These are phyloP conservation scores for Brasilioporus rufonigricans DNA, from an alignment of 768 basidiomycete genomes.

Conservation along the genomic window DNA sequence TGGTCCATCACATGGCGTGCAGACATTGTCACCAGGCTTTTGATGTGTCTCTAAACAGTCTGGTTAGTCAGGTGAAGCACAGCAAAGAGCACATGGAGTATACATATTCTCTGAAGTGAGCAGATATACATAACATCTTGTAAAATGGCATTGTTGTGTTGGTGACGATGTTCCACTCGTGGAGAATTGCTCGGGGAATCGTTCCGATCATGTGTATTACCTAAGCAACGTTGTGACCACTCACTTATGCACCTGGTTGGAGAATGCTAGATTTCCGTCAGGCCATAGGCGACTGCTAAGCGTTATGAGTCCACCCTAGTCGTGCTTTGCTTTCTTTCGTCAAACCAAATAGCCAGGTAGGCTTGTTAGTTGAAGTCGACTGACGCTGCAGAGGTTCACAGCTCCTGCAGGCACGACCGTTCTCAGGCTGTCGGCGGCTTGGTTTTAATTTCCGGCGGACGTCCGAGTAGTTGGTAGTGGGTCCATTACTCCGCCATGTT, in stretches of 20 bases:
- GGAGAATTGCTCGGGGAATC: background rate
- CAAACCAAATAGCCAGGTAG: background rate
- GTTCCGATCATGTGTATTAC: conserved; percentile 2
- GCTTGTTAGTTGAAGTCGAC: background rate
- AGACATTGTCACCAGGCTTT: conserved; percentile 67
- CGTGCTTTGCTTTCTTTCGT: background rate
- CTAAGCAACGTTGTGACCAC: conserved; percentile 12
- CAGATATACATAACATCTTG: conserved; percentile 80
- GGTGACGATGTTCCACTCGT: background rate
- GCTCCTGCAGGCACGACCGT: background rate
- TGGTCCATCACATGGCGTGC: conserved; percentile 68
- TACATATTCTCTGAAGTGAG: conserved; percentile 74
- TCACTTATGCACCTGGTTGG: no score
- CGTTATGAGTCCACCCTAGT: background rate
- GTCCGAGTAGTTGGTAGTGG: background rate
- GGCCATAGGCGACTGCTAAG: background rate
- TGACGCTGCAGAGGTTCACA: background rate
- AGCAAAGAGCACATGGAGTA: conserved; percentile 22
- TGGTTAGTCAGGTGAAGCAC: background rate
- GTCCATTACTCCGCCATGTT: conserved; percentile 2
- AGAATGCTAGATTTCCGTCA: no score
- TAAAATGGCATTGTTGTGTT: conserved; percentile 71
- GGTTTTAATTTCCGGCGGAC: conserved; percentile 27
- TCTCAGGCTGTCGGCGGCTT: conserved; percentile 13
- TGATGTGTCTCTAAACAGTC: conserved; percentile 59